Evolutionary conservation across 768 basidiomycete genomes (phyloP), one percentile per base, ranked within the genome.

Genomic region (Leccinum ochraceum): DNA sequence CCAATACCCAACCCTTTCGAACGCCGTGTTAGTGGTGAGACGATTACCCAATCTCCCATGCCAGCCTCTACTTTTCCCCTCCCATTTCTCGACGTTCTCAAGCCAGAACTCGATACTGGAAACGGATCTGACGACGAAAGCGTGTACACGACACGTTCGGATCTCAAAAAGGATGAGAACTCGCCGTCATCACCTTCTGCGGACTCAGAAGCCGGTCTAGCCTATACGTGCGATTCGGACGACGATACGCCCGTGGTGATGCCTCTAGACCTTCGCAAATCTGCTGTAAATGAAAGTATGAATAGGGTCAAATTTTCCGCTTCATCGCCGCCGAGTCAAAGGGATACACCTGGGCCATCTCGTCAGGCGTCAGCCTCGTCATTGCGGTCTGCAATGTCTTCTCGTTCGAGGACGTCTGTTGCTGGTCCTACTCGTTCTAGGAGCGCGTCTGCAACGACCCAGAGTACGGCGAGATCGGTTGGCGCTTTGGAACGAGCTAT

Each of bases 1-100:
- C 71, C 69, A 1, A 71, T 97, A 91, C 94, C 96, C 88, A 82
- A 92, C 92, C 70, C 96, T 89, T 71, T 96, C 87, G 69, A 82
- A 86, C 76, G 92, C 92, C 76, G 94, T 92, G 73, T 98, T 87
- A 76, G 96, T 93, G 71, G 95, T 90, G 73, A 64, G 65, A 76
- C 70, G 9, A 60, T 62, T 16, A 55, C 62, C n/a, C 68, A 67
- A 48, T 67, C 67, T 7, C 66, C 71, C 10, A 64, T 67, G 49
- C 59, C 69, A 4, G 63, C 56, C 26, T 24, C 62, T 50, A 70
- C 70, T 6, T 69, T 78, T 7, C 73, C 78, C 5, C 73, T 87
- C 61, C 82, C 84, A 9, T 83, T 88, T 70, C 81, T 88, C 63
- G 85, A 87, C 58, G 82, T 82, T 64, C 77, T 81, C 67, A 82